A percentile compares a stretch with the other conserved stretches of the same genome.
Evolutionary conservation across 768 basidiomycete genomes (phyloP).

Genomic region (Punctularia strigosozonata): DNA sequence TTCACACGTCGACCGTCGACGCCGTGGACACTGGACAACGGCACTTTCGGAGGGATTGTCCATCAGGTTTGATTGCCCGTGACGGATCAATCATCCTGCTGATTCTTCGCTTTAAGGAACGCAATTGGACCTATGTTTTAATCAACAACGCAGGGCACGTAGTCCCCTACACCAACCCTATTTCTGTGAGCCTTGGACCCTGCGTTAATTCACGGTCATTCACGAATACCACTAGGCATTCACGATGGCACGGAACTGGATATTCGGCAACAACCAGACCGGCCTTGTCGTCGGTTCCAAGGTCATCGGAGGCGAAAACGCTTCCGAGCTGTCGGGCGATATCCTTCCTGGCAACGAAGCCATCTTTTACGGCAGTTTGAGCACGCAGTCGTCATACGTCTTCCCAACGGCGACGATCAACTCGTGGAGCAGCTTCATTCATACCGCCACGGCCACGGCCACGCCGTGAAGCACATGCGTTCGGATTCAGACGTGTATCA

Average conservation of each 20-base stretch:
- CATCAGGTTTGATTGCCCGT: no score
- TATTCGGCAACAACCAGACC: slow-evolving; percentile 49
- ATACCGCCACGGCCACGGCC: slow-evolving; percentile 11
- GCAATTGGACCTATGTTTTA: slow-evolving; percentile 38
- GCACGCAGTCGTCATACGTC: slow-evolving; percentile 14
- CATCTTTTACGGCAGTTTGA: slow-evolving; percentile 38
- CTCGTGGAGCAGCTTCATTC: slow-evolving; percentile 19
- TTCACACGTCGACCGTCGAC: slow-evolving; percentile 61
- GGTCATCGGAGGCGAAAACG: slow-evolving; percentile 42
- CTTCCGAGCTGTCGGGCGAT: slow-evolving; percentile 29
- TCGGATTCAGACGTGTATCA: background rate
- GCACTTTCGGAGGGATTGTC: slow-evolving; percentile 55
- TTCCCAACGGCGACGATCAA: slow-evolving; percentile 20
- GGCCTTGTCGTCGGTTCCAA: slow-evolving; percentile 34
- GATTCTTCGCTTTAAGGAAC: no score
- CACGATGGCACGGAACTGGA: slow-evolving; percentile 54
- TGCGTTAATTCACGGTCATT: slow-evolving; percentile 17
- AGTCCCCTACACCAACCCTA: slow-evolving; percentile 23
- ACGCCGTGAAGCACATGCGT: background rate
- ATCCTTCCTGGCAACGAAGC: slow-evolving; percentile 43
- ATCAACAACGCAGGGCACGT: slow-evolving; percentile 27
- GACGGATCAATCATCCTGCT: no score
- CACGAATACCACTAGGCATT: slow-evolving; percentile 31
- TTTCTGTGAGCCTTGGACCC: slow-evolving; percentile 37
- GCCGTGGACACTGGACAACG: slow-evolving; percentile 48